Evolutionary conservation across 768 basidiomycete species (phyloP).

Genomic region (Termitomyces sp.): DNA sequence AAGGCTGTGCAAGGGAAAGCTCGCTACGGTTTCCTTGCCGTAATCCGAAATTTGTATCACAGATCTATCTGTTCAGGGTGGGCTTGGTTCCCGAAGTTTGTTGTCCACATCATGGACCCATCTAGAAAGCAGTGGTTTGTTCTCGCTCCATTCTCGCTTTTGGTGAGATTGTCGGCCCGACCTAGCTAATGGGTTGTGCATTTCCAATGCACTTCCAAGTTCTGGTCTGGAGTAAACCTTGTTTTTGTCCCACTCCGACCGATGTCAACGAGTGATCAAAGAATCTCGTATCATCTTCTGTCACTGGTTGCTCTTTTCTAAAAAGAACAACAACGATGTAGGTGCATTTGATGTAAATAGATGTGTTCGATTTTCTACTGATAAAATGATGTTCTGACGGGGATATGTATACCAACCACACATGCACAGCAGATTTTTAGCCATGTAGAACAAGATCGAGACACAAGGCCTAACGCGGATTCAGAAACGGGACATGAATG

Average conservation of each 20-base stretch:
- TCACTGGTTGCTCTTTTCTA: background rate
- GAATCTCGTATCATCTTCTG: background rate
- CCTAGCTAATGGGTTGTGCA: background rate
- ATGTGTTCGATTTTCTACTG: background rate
- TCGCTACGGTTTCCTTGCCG: background rate
- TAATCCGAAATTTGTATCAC: background rate
- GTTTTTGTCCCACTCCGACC: background rate
- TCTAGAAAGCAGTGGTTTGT: background rate
- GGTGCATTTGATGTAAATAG: background rate
- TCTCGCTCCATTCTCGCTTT: background rate
- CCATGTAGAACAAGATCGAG: background rate
- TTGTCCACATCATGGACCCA: background rate
- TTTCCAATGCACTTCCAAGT: background rate
- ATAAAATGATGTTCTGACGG: background rate
- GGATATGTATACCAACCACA: background rate
- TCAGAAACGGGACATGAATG: background rate
- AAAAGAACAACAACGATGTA: background rate
- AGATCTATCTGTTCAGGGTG: background rate
- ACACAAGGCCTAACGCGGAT: background rate
- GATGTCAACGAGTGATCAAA: background rate
- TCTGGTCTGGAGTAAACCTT: background rate
- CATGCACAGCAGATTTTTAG: background rate
- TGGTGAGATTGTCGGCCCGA: background rate
- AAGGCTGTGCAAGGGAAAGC: constrained; percentile 9
- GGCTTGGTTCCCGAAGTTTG: constrained; percentile 1